A percentile compares a stretch with the other conserved stretches of the same genome.
Conservation (phyloP, 352 stramenopile species). For the Elongisporangium anandrum region DNA sequence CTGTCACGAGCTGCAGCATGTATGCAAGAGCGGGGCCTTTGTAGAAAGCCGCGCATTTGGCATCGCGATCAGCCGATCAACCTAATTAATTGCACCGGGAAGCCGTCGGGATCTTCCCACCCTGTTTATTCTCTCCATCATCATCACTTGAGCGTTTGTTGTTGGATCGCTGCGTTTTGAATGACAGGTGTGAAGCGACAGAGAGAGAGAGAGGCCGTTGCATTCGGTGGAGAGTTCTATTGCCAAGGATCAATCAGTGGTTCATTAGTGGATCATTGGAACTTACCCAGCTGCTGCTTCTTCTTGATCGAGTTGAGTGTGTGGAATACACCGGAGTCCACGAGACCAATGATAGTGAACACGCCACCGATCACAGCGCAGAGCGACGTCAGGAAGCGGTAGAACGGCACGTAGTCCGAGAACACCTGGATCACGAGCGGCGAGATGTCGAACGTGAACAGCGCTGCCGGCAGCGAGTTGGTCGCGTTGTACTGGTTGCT, state of each 20-base stretch:
- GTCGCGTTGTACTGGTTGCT: conserved; percentile 73
- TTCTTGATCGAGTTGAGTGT: conserved; percentile 82
- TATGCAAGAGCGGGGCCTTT: neutral
- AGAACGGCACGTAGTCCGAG: conserved; percentile 70
- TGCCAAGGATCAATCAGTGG: neutral
- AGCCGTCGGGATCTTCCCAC: neutral
- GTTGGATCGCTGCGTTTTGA: neutral
- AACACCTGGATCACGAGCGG: conserved; percentile 70
- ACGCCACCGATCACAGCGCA: conserved; percentile 82
- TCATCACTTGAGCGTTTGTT: neutral
- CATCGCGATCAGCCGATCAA: neutral
- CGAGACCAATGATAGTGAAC: conserved; percentile 81
- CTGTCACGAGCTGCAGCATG: neutral
- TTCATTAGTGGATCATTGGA: conserved; percentile 21
- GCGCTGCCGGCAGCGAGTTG: conserved; percentile 47
- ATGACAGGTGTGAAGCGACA: too few species aligned
- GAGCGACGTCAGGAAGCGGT: conserved; percentile 80
- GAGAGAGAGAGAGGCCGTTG: too few species aligned
- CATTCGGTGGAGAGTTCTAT: too few species aligned
- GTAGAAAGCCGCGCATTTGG: neutral
- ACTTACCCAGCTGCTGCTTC: conserved; percentile 79
- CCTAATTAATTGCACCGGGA: conserved; percentile 2
- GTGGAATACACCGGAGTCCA: conserved; percentile 79
- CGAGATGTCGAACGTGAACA: conserved; percentile 83
- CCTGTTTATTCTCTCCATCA: neutral